phyloP scores from a whole-genome alignment of 2,329 filamentous ascomycete species.

The Orbilia blumenaviensis region DNA sequence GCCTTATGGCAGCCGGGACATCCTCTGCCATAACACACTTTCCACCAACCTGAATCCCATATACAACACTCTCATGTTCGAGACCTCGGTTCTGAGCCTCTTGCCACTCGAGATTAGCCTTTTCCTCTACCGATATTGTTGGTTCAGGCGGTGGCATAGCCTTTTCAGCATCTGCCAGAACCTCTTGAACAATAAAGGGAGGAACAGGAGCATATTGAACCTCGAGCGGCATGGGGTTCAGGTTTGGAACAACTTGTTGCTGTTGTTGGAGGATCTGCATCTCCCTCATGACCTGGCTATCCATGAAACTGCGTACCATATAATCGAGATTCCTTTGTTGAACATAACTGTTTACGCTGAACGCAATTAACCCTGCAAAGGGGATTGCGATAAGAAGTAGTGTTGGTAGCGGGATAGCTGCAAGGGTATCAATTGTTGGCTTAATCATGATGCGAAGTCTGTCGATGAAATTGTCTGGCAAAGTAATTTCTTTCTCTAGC shows the following conservation, averaged over 20 bases:
- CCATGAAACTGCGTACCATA: conserved; percentile 48
- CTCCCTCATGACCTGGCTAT: conserved; percentile 26
- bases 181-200: conserved; percentile 13
- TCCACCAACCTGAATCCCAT: conserved; percentile 47
- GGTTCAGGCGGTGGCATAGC: background rate
- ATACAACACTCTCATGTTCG: conserved; percentile 41
- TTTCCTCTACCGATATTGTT: conserved; percentile 11
- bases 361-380: conserved; percentile 39
- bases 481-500: conserved; percentile 20
- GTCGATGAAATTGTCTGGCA: conserved; percentile 10
- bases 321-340: conserved; percentile 41
- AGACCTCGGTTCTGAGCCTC: conserved; percentile 33
- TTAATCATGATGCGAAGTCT: conserved; percentile 40
- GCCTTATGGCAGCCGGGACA: conserved; percentile 42
- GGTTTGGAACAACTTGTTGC: conserved; percentile 16
- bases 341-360: conserved; percentile 49
- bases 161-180: conserved; percentile 16
- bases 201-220: conserved; percentile 11
- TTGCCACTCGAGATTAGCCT: conserved; percentile 34
- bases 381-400: conserved; percentile 44
- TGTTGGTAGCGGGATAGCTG: conserved; percentile 41
- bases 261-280: conserved; percentile 46
- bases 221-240: background rate
- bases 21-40: conserved; percentile 49
- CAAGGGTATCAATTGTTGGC: conserved; percentile 38